Percentiles rank a stretch among this genome's conserved stretches.
Conservation (phyloP, 768 basidiomycete genomes). For the Tricholoma sp. region DNA sequence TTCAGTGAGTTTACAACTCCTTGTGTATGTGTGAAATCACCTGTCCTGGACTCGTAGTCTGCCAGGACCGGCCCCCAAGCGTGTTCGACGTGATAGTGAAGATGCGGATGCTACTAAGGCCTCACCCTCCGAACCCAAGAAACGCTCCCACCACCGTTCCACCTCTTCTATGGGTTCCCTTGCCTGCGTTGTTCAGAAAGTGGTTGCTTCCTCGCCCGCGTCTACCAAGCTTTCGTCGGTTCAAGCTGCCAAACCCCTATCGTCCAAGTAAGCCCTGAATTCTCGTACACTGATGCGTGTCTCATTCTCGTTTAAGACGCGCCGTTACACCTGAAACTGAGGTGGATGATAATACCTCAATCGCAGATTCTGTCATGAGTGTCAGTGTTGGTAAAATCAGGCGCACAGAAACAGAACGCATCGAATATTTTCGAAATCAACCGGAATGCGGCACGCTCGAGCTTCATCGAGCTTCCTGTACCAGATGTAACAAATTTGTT, state of each 20-base stretch:
- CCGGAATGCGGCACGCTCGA: constrained; percentile 53
- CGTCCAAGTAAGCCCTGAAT: constrained; percentile 19
- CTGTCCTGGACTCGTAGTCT: constrained; percentile 13
- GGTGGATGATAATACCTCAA: constrained; percentile 44
- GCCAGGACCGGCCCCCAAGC: constrained; percentile 25
- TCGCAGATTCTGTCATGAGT: constrained; percentile 48
- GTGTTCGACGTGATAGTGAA: constrained; percentile 14
- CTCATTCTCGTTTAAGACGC: constrained; percentile 13
- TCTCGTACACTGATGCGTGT: too few species aligned
- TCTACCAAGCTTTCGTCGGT: constrained; percentile 15
- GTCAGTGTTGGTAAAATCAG: constrained; percentile 31
- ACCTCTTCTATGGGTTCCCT: constrained; percentile 27
- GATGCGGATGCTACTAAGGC: constrained; percentile 10
- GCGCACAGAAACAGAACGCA: constrained; percentile 57
- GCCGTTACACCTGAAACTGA: constrained; percentile 32
- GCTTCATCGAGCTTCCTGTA: constrained; percentile 54
- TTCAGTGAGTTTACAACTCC: constrained; percentile 14
- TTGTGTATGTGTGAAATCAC: background rate
- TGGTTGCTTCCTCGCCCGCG: constrained; percentile 11
- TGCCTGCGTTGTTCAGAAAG: constrained; percentile 21
- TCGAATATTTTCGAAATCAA: constrained; percentile 60
- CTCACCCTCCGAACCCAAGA: constrained; percentile 17
- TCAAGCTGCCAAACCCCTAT: constrained; percentile 17
- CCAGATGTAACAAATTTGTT: constrained; percentile 51
- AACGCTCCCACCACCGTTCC: constrained; percentile 18